These are phyloP conservation scores for Tetrahymena borealis DNA, from an alignment of 73 alveolate species.

Conservation along the genomic window DNA sequence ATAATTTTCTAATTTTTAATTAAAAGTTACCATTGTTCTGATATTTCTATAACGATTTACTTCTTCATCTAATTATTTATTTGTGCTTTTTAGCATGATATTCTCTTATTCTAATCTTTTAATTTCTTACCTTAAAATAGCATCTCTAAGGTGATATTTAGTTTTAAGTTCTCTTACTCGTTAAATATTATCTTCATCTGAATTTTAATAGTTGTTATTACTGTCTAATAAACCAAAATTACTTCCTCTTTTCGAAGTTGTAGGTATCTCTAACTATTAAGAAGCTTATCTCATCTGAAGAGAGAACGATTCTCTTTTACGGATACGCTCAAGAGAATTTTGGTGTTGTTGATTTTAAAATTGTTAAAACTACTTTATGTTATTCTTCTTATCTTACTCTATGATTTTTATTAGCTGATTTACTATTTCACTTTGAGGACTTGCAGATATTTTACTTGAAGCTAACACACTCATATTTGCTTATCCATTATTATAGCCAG, in stretches of 20 bases:
- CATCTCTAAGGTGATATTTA: not conserved
- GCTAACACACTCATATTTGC: not conserved
- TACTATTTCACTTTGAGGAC: not conserved
- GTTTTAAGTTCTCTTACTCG: not conserved
- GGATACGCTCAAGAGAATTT: not conserved
- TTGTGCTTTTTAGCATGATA: not conserved
- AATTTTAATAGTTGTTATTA: not conserved
- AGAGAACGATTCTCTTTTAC: not conserved
- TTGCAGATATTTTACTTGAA: not conserved
- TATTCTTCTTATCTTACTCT: not conserved
- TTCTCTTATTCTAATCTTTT: not conserved
- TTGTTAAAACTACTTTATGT: not conserved
- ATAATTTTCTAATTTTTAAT: not conserved
- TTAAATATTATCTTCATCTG: not conserved
- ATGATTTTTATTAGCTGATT: not conserved
- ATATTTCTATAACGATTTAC: not conserved
- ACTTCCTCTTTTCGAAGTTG: not conserved
- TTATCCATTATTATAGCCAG: not conserved
- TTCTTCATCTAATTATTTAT: not conserved
- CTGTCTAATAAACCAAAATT: not conserved
- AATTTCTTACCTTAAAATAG: not conserved
- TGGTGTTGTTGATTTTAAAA: not conserved
- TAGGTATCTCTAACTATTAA: not conserved
- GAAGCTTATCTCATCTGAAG: not conserved
- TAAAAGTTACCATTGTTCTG: not conserved